A percentile compares a stretch with the other conserved stretches of the same genome.
Evolutionary conservation across 371 early-diverging fungal species (phyloP).

Genomic region (Rhizopus delemar): DNA sequence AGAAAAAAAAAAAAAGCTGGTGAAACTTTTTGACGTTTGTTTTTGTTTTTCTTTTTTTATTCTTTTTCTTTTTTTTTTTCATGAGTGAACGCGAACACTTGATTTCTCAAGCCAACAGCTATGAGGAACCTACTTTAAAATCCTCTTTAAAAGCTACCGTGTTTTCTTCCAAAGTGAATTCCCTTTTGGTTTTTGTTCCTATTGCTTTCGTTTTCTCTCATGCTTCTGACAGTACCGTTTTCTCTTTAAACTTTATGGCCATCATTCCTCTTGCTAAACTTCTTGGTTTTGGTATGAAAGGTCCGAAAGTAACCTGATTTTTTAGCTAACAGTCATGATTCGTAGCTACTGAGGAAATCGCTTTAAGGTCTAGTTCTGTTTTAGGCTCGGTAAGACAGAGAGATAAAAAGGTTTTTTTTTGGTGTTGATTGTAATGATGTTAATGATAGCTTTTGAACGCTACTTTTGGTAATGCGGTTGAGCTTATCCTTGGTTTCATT

Average conservation of each 20-base stretch:
- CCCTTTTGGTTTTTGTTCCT: constrained; percentile 75
- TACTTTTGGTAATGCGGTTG: constrained; percentile 77
- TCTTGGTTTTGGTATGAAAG: constrained; percentile 44
- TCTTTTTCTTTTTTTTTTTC: too few relatives aligned
- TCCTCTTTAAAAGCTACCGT: constrained; percentile 39
- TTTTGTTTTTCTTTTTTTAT: too few relatives aligned
- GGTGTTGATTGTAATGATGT: background rate
- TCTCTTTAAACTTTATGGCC: constrained; percentile 91
- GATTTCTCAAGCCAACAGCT: constrained; percentile 15
- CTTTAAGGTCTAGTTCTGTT: constrained; percentile 38
- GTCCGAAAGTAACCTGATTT: background rate
- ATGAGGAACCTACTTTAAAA: constrained; percentile 32
- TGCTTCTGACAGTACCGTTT: constrained; percentile 49
- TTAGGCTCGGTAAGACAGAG: constrained; percentile 34
- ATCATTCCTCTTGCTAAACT: constrained; percentile 87
- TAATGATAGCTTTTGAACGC: constrained; percentile 35
- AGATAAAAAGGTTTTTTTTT: background rate
- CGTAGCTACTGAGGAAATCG: constrained; percentile 42
- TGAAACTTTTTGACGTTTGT: too few relatives aligned
- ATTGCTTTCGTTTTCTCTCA: constrained; percentile 66
- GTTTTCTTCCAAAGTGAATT: constrained; percentile 59
- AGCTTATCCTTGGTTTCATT: constrained; percentile 79
- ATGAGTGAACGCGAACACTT: constrained; percentile 39
- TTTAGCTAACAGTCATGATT: background rate
- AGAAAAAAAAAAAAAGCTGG: too few relatives aligned